A percentile compares a stretch with the other conserved stretches of the same genome.
Evolutionary conservation across 2,329 filamentous ascomycete genomes (phyloP).

Genomic region (Sclerotinia spermophila): DNA sequence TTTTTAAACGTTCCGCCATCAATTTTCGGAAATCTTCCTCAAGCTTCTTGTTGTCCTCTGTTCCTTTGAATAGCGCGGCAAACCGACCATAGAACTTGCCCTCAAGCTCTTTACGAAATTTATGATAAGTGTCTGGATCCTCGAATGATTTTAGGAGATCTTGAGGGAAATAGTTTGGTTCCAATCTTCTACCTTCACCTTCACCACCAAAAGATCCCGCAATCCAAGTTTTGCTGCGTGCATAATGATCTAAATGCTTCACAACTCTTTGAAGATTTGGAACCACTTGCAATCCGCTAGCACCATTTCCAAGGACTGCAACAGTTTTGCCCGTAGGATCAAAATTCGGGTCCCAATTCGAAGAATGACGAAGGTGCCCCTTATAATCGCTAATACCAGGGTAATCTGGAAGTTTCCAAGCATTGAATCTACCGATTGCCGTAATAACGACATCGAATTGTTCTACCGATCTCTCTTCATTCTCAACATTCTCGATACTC

Average conservation of each 20-base stretch:
- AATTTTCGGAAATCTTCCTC: conserved; percentile 37
- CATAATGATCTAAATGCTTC: conserved; percentile 34
- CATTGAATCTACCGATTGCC: conserved; percentile 64
- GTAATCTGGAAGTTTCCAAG: conserved; percentile 59
- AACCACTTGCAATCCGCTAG: conserved; percentile 50
- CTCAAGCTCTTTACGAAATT: conserved; percentile 55
- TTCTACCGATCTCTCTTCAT: conserved; percentile 41
- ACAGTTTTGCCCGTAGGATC: conserved; percentile 46
- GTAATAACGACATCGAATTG: conserved; percentile 58
- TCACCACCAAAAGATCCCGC: conserved; percentile 42
- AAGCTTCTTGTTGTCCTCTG: conserved; percentile 39
- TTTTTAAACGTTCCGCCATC: conserved; percentile 42
- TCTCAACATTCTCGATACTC: conserved; percentile 39
- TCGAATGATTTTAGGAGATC: conserved; percentile 55
- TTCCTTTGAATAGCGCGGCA: conserved; percentile 48
- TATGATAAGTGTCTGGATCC: conserved; percentile 55
- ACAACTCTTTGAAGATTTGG: conserved; percentile 40
- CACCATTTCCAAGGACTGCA: conserved; percentile 49
- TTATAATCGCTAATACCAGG: conserved; percentile 48
- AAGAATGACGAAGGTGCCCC: conserved; percentile 55
- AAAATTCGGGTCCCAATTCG: conserved; percentile 54
- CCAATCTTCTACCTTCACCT: conserved; percentile 33
- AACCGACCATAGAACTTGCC: conserved; percentile 61
- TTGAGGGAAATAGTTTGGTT: conserved; percentile 51
- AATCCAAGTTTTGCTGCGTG: conserved; percentile 59